Evolutionary conservation across 1,284 basidiomycete species (phyloP).

Genomic region (Austropuccinia psidii): DNA sequence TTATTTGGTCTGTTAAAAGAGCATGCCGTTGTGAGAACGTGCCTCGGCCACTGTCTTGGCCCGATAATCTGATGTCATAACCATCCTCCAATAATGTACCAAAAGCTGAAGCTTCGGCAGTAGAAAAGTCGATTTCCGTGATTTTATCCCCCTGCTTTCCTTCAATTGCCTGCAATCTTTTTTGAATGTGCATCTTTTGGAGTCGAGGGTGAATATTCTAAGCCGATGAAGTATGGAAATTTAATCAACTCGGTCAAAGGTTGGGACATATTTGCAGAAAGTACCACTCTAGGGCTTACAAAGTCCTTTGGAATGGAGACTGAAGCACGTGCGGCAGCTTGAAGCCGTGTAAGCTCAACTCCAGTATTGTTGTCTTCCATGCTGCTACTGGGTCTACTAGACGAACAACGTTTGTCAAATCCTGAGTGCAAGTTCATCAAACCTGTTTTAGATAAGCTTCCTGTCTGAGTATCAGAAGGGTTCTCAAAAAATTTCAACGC

Average conservation of each 20-base stretch:
- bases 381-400: background rate
- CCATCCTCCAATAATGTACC: conserved; percentile 72
- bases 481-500: background rate
- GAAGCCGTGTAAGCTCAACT: conserved; percentile 54
- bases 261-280: background rate
- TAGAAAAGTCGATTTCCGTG: conserved; percentile 75
- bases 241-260: background rate
- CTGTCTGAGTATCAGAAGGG: background rate
- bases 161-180: conserved; percentile 52
- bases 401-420: background rate
- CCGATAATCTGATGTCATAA: conserved; percentile 70
- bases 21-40: conserved; percentile 86
- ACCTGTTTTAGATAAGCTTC: background rate
- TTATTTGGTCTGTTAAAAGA: conserved; percentile 77
- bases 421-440: background rate
- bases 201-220: conserved; percentile 66
- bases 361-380: conserved; percentile 59
- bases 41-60: conserved; percentile 76
- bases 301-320: conserved; percentile 66
- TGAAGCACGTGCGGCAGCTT: conserved; percentile 60
- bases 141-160: conserved; percentile 53
- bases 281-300: conserved; percentile 52
- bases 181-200: conserved; percentile 64
- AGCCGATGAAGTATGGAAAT: conserved; percentile 47
- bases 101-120: conserved; percentile 79